phyloP scores from a whole-genome alignment of 2,329 filamentous ascomycete genomes.

The Fusarium napiforme region DNA sequence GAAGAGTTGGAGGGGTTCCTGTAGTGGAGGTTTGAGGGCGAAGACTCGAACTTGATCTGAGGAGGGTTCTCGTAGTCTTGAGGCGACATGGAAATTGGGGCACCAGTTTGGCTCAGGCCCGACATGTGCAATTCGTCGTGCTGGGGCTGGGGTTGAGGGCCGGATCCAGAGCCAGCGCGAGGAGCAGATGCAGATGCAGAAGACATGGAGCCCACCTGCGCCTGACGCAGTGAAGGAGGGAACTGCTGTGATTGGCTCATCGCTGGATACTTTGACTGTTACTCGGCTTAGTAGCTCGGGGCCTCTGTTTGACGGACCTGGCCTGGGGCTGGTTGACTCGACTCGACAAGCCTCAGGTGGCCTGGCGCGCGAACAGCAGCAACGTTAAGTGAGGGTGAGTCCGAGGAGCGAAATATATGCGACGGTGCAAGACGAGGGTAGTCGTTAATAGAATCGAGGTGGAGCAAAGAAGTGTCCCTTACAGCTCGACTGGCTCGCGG shows the following conservation, averaged over 20 bases:
- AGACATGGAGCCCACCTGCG: slow-evolving; percentile 39
- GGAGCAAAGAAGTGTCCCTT: slow-evolving; percentile 18
- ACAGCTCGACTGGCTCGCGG: slow-evolving; percentile 9
- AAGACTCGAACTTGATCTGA: slow-evolving; percentile 63
- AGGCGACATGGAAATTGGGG: slow-evolving; percentile 53
- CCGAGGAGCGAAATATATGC: neutral
- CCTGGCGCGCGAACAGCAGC: slow-evolving; percentile 25
- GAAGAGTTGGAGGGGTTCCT: slow-evolving; percentile 53
- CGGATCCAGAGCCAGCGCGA: slow-evolving; percentile 30
- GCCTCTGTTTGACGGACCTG: slow-evolving; percentile 22
- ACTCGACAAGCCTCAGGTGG: slow-evolving; percentile 19
- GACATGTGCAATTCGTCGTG: slow-evolving; percentile 68
- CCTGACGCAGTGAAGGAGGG: slow-evolving; percentile 46
- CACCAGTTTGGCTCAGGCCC: slow-evolving; percentile 52
- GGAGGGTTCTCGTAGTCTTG: slow-evolving; percentile 64
- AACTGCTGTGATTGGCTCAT: slow-evolving; percentile 58
- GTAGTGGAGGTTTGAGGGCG: slow-evolving; percentile 54
- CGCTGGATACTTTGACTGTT: slow-evolving; percentile 24
- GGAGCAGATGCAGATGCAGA: slow-evolving; percentile 19
- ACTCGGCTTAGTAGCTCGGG: slow-evolving; percentile 20
- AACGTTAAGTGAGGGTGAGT: slow-evolving; percentile 1
- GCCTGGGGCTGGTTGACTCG: slow-evolving; percentile 15
- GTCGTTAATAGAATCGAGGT: slow-evolving; percentile 1
- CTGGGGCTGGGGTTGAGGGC: slow-evolving; percentile 42
- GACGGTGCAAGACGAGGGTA: slow-evolving; percentile 13